Evolutionary conservation across 345 rosid genomes (phyloP), one percentile per base, ranked within the genome.

Genomic region (Clausena lansium): DNA sequence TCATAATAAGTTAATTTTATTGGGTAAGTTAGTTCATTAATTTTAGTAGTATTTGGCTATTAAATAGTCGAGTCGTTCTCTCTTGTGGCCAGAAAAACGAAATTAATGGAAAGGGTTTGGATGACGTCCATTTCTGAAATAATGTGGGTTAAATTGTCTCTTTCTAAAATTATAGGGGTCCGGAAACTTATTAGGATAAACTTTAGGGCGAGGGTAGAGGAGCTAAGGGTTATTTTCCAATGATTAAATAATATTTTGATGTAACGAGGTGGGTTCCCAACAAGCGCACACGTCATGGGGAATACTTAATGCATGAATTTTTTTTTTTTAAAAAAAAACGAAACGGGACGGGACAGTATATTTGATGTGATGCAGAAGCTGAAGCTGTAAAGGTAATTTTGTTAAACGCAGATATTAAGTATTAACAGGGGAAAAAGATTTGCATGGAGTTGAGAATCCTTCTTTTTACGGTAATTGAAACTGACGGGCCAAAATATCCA

Each of bases 271-370:
- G 78, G 81, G 82, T 82, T 82, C 78, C 85, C 86, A 70, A 70
- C 77, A 67, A 80, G 82, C 81, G 80, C 64, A 82, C 78, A 84
- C 79, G 84, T 83, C 84, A 74, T 74, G 72, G 73, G 83, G 68
- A 82, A 77, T 71, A 41, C 50, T 83, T 30, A 85, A 85, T 84
- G 92, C 86, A 67, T 39, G 75, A 81, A 82, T 79, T 50, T 15
- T 17, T 4, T 38, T 38, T 38, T 38, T 82, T 86, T 30, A 30
- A n/a, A n/a, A n/a, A n/a, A n/a, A n/a, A 30, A 45, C 17, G 50
- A 45, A 45, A 45, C 5, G 17, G 17, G 50, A 45, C 50, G 17
- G 5, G 50, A 45, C 50, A 45, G 17, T 45, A 10, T 45, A 11
- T 45, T 15, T 13, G 50, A 45, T 17, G 60, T 50, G 81, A 82